phyloP scores from a whole-genome alignment of 192 early-diverging fungal genomes.

The Coemansia sp. region DNA sequence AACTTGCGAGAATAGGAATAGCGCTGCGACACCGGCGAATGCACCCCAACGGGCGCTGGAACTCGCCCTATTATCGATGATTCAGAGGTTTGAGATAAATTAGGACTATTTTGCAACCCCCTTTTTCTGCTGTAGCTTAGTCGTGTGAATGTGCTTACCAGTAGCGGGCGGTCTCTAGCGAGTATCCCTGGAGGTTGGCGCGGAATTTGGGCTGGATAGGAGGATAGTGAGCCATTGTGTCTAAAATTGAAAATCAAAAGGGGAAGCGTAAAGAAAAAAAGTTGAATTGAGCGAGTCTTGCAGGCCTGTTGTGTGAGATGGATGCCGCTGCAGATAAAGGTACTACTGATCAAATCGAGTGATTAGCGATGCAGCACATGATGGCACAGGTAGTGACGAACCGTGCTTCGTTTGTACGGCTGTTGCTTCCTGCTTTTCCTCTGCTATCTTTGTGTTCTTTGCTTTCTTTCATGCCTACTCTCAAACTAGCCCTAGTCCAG shows the following conservation, averaged over 20 bases:
- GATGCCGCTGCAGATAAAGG: not conserved
- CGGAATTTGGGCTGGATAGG: constrained; percentile 47
- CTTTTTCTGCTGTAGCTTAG: not conserved
- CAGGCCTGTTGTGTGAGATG: not conserved
- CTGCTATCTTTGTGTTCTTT: not conserved
- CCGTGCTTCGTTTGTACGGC: not conserved
- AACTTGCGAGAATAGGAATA: constrained; percentile 50
- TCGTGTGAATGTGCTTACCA: constrained; percentile 30
- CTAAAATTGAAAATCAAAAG: not conserved
- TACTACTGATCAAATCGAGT: not conserved
- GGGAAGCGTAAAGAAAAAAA: constrained; percentile 3
- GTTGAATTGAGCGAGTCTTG: not conserved
- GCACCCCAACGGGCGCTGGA: constrained; percentile 47
- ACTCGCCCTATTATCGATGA: constrained; percentile 27
- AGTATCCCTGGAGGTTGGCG: constrained; percentile 44
- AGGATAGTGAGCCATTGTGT: constrained; percentile 27
- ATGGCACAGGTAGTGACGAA: not conserved
- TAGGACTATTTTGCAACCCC: too few relatives aligned
- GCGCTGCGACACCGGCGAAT: constrained; percentile 31
- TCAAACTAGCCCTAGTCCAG: constrained; percentile 75
- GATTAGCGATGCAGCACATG: not conserved
- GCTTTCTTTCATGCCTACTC: not conserved
- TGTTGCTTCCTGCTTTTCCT: not conserved
- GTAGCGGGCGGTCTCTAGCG: constrained; percentile 39
- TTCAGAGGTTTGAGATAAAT: not conserved